Conservation (phyloP, 352 stramenopile species). For the Phytopythium sindhum region DNA sequence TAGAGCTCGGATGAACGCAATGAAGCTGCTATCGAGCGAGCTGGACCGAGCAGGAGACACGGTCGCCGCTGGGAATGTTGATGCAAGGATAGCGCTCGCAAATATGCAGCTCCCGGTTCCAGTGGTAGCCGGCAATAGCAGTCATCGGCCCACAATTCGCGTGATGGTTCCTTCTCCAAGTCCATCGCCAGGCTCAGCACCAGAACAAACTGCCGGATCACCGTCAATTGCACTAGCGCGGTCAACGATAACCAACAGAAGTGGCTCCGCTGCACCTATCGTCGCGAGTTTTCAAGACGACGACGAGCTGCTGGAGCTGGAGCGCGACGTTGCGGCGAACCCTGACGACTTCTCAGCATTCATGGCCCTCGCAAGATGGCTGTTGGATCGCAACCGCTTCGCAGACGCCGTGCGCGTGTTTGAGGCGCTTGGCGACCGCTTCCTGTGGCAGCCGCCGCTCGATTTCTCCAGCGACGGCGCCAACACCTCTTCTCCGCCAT, state of each 20-base stretch:
- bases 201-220: not conserved
- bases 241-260: not conserved
- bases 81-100: not conserved
- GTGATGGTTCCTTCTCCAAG: not conserved
- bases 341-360: not conserved
- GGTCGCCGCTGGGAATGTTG: not conserved
- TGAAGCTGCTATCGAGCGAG: not conserved
- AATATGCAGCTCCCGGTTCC: not conserved
- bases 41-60: not conserved
- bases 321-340: not conserved
- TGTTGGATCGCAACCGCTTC: not conserved
- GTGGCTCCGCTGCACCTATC: not conserved
- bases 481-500: not conserved
- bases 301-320: not conserved
- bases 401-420: constrained; percentile 27
- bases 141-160: not conserved
- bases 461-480: not conserved
- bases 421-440: constrained; percentile 11
- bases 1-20: not conserved
- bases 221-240: not conserved
- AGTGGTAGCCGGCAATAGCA: not conserved
- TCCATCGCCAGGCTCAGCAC: not conserved
- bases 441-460: not conserved
- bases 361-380: not conserved
- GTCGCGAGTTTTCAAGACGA: not conserved